Evolutionary conservation across 2,329 filamentous ascomycete genomes (phyloP), one percentile per base, ranked within the genome.

Genomic region (Grosmannia penicillata): DNA sequence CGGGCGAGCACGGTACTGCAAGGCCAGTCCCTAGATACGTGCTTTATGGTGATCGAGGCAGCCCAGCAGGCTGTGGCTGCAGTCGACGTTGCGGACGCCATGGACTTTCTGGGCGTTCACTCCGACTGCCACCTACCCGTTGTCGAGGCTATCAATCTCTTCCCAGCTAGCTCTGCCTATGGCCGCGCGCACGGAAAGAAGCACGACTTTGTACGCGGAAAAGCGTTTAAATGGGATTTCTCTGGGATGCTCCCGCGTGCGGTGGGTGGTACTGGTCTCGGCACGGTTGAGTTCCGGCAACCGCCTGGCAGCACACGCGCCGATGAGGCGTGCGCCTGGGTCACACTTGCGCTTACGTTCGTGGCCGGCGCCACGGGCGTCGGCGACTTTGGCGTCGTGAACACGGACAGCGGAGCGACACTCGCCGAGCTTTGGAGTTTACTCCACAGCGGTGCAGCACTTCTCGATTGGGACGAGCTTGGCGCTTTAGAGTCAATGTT

Each of bases 171-270:
- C 1, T 55, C 51, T 17, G 48, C 51, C 2, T 54, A 53, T 34
- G 58, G 56, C 18, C 46, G 45, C 1, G 49, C 52, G 7, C 48
- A 54, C 17, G 52, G 55, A 10, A 48, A 47, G 40, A 51, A 49
- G 33, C 42, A 48, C 27, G 52, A 58, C 38, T 60, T 59, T 41
- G 47, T 61, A 18, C 51, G 56, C 30, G 57, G 57, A 11, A 59
- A 59, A 38, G 53, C 57, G 23, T 61, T 57, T 47, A 61, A 60
- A 50, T 61, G 58, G 58, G 53, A 60, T 36, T 54, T 60, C 37
- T 47, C 52, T 0, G 50, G 52, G 2, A 48, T 59, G 30, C 28
- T 55, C 26, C 43, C 8, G 27, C 24, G 23, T 26, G 34, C 4
- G 31, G 22, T 3, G 36, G 38, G 10, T 27, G 32, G 38, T 7